Base-by-base conservation (phyloP, 2,329 filamentous ascomycete species). In the Curvularia verruculosa region DNA sequence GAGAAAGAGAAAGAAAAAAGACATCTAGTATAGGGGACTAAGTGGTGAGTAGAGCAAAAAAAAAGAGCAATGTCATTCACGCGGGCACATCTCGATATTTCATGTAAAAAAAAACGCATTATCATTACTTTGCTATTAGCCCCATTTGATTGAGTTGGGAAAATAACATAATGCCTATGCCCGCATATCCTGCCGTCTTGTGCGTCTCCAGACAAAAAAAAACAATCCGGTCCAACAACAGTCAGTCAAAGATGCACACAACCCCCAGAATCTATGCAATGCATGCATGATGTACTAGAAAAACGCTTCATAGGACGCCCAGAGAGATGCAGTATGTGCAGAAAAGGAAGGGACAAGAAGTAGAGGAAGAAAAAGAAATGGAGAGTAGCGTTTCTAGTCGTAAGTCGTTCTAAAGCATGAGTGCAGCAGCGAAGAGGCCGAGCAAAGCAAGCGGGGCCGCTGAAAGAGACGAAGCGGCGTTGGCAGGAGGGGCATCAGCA, bases 401-500 rank as follows among this genome's bases (percentile, higher is more conserved):
- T 52, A 24, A 10, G 7, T 45, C 34, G 18, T 45, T n/a, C 50
- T 59, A 67, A 23, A 65, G 46, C 13, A 61, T 34, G 23, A 67
- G 28, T 12, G 59, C 59, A 41, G 59, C 56, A 23, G 58, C 63
- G 8, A 66, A 29, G 43, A 63, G 40, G 4, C 50, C 31, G 10
- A 52, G 34, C 19, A 59, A 34, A 9, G 52, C 45, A 15, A 58
- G 56, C 8, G 41, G 52, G n/a, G 54, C 34, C 10, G 53, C 39
- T 19, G 26, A 44, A 13, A 46, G 29, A n/a, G 55, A 48, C 4
- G 40, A 46, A 9, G 59, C 37, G 6, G 51, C 56, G 12, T 52
- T 44, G 3, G 63, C 64, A 28, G 63, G 63, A 31, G 65, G 65
- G 15, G 65, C 65, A 7, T 43, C 50, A 15, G 56, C 59, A 3